Evolutionary conservation across 2,329 filamentous ascomycete genomes (phyloP), one percentile per base, ranked within the genome.

Genomic region (Hypoxylon sp.): DNA sequence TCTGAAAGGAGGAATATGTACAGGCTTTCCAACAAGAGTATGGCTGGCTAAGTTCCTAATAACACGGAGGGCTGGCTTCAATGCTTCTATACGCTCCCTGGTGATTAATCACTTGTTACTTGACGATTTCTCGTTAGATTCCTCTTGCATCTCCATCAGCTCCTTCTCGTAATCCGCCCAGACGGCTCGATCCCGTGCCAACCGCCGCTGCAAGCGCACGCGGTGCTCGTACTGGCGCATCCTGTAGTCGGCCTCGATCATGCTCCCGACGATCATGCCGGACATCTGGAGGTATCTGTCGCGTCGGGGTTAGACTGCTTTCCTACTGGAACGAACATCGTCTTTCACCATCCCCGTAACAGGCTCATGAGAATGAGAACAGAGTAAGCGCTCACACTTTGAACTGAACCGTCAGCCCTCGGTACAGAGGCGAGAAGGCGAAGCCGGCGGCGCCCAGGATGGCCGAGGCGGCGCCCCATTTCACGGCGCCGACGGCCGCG

Each of bases 241-340:
- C 46, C 87, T 81, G 53, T 79, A 75, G 69, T 94, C 90, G 2
- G 89, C 90, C 77, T 92, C 88, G 50, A 93, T 81, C 82, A 90
- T 90, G 69, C 86, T 82, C 38, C 90, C 90, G 27, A 91, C 69
- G n/a, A 90, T 87, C 90, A 93, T 93, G 58, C 86, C 88, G n/a
- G 88, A 90, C 88, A 92, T 91, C 73, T 92, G 89, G 13, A 93
- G 78, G 70, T 91, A 94, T 24, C 90, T 93, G 68, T 15, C n/a
- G 4, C 38, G 10, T 7, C 17, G 3, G n/a, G n/a, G n/a, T 60
- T 46, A 60, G 57, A 35, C 7, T 15, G 9, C 31, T 24, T 33
- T 7, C 21, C 24, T 45, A n/a, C 18, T 18, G n/a, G n/a, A n/a
- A n/a, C 11, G 38, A 29, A 29, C 27, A 29, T 18, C 17, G n/a